A percentile compares a stretch with the other conserved stretches of the same genome.
Evolutionary conservation across 768 basidiomycete genomes (phyloP).

Genomic region (Piloderma croceum): DNA sequence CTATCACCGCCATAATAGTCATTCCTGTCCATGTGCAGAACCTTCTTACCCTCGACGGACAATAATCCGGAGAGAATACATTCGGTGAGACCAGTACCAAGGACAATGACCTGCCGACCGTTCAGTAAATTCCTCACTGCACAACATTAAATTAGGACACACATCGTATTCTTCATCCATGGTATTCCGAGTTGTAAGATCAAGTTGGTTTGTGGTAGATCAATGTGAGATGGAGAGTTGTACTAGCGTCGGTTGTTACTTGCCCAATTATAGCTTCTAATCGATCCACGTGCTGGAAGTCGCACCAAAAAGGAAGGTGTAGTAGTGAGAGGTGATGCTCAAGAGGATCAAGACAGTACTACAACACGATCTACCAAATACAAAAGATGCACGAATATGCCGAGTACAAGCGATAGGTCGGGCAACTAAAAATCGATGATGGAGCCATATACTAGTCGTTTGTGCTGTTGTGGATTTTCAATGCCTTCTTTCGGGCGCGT

Average conservation of each 20-base stretch:
- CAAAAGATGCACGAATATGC: no score
- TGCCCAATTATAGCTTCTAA: background rate
- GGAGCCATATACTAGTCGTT: no score
- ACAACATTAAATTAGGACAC: conserved; percentile 21
- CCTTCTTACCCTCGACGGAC: conserved; percentile 99
- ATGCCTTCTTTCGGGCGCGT: no score
- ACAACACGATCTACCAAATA: no score
- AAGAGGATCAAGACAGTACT: no score
- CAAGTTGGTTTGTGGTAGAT: conserved; percentile 21
- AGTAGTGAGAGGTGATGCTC: no score
- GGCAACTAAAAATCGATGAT: no score
- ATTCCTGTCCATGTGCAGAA: conserved; percentile 97
- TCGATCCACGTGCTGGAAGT: background rate
- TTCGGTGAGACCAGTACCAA: conserved; percentile 97
- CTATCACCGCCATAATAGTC: conserved; percentile 99
- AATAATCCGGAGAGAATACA: conserved; percentile 96
- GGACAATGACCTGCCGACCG: conserved; percentile 65
- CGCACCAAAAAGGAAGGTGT: no score
- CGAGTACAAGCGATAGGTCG: no score
- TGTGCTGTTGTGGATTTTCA: no score
- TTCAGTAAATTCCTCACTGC: conserved; percentile 12
- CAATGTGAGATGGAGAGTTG: conserved; percentile 14
- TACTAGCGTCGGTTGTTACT: background rate
- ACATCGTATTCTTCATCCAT: conserved; percentile 99
- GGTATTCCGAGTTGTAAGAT: conserved; percentile 16